Base-by-base conservation (phyloP, 257 asterid species). In the Haberlea rhodopensis region DNA sequence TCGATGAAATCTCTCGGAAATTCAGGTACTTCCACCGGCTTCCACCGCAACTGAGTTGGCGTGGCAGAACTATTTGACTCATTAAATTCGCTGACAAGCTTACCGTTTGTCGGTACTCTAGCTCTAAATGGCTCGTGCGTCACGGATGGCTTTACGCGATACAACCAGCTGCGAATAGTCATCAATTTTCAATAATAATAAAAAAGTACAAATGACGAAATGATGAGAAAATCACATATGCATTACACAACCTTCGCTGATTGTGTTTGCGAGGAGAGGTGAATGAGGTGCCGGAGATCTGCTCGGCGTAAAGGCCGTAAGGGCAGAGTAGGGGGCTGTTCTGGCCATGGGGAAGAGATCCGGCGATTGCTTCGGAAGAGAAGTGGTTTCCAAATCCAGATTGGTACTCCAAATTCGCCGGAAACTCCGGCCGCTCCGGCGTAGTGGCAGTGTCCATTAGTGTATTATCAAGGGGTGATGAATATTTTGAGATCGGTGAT, bases 11-110 rank as follows among this genome's bases (percentile, higher is more conserved):
- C 96, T 0, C 85, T 80, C 0, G 89, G 95, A 18, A 78, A 52
- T 52, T 80, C 87, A 1, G 94, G 96, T 31, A 84, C 76, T 49
- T 84, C 86, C 65, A 71, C 76, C 15, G 97, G 99, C 72, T 73
- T 89, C 97, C 99, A 92, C 77, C 99, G 74, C 5, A 92, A 78
- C 79, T 92, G 97, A 57, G 97, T 92, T 31, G 99, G 99, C 58
- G 94, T 92, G 2, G 91, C 90, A 31, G 88, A 66, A 79, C 94
- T 87, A 54, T 87, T 92, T 8, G 94, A 81, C 60, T 78, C 76
- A 54, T 84, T 77, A 72, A 92, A 92, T 56, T 92, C 99, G 71
- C 95, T 82, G 53, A 89, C 97, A 19, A 92, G 86, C 82, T 84
- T 92, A 57, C 59, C 86, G 72, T 89, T 94, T 51, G 40, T 52